Evolutionary conservation across 2,329 filamentous ascomycete species (phyloP), one percentile per base, ranked within the genome.

Genomic region (Cladophialophora bantiana): DNA sequence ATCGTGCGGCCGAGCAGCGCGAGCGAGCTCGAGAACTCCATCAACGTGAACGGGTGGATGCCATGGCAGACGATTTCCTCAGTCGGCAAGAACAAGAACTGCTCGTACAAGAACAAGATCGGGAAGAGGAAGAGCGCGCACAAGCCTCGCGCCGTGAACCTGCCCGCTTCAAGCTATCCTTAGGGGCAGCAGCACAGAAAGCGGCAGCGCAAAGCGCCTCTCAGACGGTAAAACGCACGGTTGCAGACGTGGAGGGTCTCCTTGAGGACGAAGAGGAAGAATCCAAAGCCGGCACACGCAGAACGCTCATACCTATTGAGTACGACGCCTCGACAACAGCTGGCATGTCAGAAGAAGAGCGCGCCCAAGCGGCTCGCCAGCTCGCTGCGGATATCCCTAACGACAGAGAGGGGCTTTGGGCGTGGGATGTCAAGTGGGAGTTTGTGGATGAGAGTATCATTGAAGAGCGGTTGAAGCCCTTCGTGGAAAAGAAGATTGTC

Each of bases 401-500:
- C 13, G 90, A 95, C 75, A 92, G 91, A 77, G 88, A 91, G 2
- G 93, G 92, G 0, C 84, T 99, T 3, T 99, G 94, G 92, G 86
- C 85, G n/a, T 98, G 93, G 92, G 83, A 90, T 18, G 88, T 99
- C 77, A 91, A 94, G 74, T 99, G 95, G 95, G 90, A 96, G 59
- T 92, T 89, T 79, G 85, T 99, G 77, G 92, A 96, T 76, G 90
- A 95, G 68, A 84, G 85, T 15, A 86, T 95, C 50, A 88, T 98
- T 67, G 86, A 88, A 68, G 91, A 96, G 70, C 94, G 97, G 77
- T 87, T 99, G 73, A 88, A 91, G 75, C 94, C 94, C 35, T 99
- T 97, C 81, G 92, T 98, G 64, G 93, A 97, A 83, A 96, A 96
- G 86, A 99, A 98, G 85, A 92, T 98, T 73, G 90, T 99, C 68